Percentiles rank a stretch among this genome's conserved stretches.
Conservation (phyloP, 805 yeast species). For the Kluyveromyces starmeri region DNA sequence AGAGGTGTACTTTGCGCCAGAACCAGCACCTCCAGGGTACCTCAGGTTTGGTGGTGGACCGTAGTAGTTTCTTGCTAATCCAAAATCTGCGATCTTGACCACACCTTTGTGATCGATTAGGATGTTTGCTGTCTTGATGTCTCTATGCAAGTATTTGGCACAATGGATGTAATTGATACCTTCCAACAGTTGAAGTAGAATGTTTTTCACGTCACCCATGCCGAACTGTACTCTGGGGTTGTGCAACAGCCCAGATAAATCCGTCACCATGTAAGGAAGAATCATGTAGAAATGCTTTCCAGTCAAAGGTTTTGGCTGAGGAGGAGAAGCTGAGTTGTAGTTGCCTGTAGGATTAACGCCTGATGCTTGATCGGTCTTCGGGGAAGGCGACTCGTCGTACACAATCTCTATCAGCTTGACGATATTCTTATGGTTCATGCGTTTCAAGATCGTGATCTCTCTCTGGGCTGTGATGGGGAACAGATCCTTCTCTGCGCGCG, state of each 20-base stretch:
- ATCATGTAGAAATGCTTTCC: constrained; percentile 65
- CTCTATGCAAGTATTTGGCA: constrained; percentile 64
- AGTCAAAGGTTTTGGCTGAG: constrained; percentile 14
- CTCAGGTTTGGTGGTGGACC: constrained; percentile 50
- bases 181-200: constrained; percentile 64
- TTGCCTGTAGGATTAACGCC: background rate
- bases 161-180: constrained; percentile 74
- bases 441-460: constrained; percentile 76
- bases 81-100: constrained; percentile 91
- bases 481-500: constrained; percentile 39
- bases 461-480: constrained; percentile 94
- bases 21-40: constrained; percentile 36
- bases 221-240: constrained; percentile 59
- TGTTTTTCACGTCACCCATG: constrained; percentile 69
- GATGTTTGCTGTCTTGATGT: constrained; percentile 93
- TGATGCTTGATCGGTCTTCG: constrained; percentile 5
- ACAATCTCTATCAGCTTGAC: constrained; percentile 75
- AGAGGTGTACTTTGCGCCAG: constrained; percentile 41
- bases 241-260: constrained; percentile 79
- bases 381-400: constrained; percentile 36
- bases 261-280: constrained; percentile 86
- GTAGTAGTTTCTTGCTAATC: constrained; percentile 70
- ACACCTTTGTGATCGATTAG: constrained; percentile 67
- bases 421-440: constrained; percentile 59
- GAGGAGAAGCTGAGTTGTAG: constrained; percentile 13